Evolutionary conservation across 306 rosid genomes (phyloP), one percentile per base, ranked within the genome.

Genomic region (Vicia villosa): DNA sequence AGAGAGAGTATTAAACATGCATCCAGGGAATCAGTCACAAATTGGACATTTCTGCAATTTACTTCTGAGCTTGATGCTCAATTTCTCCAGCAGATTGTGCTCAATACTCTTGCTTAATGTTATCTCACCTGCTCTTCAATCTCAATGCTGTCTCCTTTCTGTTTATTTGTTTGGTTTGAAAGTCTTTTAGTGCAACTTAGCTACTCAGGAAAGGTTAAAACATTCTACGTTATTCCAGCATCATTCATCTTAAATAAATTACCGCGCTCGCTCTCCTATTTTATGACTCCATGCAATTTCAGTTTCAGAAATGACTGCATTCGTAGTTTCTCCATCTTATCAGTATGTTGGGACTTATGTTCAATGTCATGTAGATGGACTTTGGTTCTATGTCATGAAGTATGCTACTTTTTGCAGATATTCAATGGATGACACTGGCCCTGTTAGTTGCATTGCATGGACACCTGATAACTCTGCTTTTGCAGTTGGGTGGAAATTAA

Each of bases 391-490:
- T 66, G 74, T 61, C 65, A 47, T 70, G 77, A 63, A 73, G 41
- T 57, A 32, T 73, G 45, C 36, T 40, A 40, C 21, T 52, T 74
- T 57, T 78, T 85, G 82, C 96, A 90, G 98, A 83, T 88, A 90
- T 72, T 87, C 98, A 57, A 73, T 84, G 87, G 98, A 94, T 58
- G 98, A 94, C 70, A 90, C 97, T 63, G 98, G 98, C 40, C 76
- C 89, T 76, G 98, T 94, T 63, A 83, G 88, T 80, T 90, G 90
- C 83, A 88, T 94, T 84, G 83, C 88, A n/a, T 90, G 98, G 98
- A 94, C 98, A 37, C 97, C 98, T 52, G 98, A 94, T 83, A 86
- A 94, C 79, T 85, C 98, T 66, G 94, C 96, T 76, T 94, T 94
- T 88, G 97, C 95, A 40, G 97, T 94, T 69, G 98, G 98, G 70